Conservation (phyloP, 345 rosid genomes). For the Lumnitzera littorea region DNA sequence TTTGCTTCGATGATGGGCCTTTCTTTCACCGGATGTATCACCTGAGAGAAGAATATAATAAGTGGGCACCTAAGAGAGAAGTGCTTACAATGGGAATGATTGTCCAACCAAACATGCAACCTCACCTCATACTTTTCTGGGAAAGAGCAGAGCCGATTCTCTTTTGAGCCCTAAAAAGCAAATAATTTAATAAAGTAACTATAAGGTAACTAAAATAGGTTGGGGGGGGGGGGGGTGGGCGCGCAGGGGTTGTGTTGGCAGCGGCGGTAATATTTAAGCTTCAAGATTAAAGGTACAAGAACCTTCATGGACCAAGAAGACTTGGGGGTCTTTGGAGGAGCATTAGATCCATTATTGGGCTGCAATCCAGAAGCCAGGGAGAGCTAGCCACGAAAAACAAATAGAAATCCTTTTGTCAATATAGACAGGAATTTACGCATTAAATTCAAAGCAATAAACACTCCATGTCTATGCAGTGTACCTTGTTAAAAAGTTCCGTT, state of each 20-base stretch:
- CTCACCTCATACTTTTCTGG: constrained; percentile 61
- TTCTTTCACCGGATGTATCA: constrained; percentile 23
- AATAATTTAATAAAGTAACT: constrained; percentile 20
- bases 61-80: background rate
- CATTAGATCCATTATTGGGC: constrained; percentile 28
- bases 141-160: constrained; percentile 57
- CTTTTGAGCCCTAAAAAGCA: constrained; percentile 76
- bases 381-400: constrained; percentile 35
- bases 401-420: background rate
- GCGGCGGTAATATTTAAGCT: background rate
- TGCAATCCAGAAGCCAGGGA: constrained; percentile 53
- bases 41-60: constrained; percentile 16
- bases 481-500: constrained; percentile 84
- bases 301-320: constrained; percentile 46
- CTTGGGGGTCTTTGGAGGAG: constrained; percentile 30
- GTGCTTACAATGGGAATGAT: background rate
- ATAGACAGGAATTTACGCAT: background rate
- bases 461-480: constrained; percentile 12
- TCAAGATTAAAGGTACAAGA: constrained; percentile 8
- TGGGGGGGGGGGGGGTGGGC: no score
- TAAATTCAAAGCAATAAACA: background rate
- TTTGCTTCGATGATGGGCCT: constrained; percentile 27
- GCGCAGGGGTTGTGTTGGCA: no score
- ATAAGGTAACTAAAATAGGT: background rate
- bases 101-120: background rate